Base-by-base conservation (phyloP, 768 basidiomycete species). In the Phlebiopsis gigantea region DNA sequence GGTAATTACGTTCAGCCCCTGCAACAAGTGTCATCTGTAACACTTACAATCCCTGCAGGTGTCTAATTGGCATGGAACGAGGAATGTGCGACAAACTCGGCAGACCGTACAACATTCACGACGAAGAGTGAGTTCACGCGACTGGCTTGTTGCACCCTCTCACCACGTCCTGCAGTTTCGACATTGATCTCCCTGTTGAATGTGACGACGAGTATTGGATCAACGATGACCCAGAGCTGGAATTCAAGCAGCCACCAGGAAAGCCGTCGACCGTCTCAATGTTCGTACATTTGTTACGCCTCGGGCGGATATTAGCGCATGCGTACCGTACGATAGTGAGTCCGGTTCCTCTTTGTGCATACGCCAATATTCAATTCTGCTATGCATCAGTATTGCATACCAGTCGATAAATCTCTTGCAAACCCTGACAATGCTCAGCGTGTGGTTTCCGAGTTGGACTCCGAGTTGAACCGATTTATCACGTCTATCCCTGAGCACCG, bases 131-230 rank as follows among this genome's bases (percentile, higher is more conserved):
- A 62, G 82, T 60, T 82, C 74, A 10, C 42, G 81, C 57, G 19
- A 5, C 81, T 62, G 58, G 80, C 72, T 43, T 9, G 14, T 28
- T 12, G 10, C 34, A 5, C 3, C 41, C 22, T 39, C 46, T 29
- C 39, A 48, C 24, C 4, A 19, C 4, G 46, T 12, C 3, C 17
- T 7, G 1, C 28, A 59, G 58, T 41, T 55, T 55, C 30, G 88
- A 91, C 60, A 71, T 85, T 6, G 87, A 88, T 53, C 68, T 82
- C 28, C 88, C 88, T 39, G 75, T 89, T 7, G 88, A 90, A 68
- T 84, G 91, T 4, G 88, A 93, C 58, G 85, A 86, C 59, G 80
- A 84, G 58, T 90, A 82, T 64, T 93, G 88, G 89, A 78, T 83
- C 12, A 69, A 69, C 31, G 70, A 72, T 29, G 82, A 83, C 57